Conservation (phyloP, 1,139 yeast genomes). For the Geotrichum klebahnii region DNA sequence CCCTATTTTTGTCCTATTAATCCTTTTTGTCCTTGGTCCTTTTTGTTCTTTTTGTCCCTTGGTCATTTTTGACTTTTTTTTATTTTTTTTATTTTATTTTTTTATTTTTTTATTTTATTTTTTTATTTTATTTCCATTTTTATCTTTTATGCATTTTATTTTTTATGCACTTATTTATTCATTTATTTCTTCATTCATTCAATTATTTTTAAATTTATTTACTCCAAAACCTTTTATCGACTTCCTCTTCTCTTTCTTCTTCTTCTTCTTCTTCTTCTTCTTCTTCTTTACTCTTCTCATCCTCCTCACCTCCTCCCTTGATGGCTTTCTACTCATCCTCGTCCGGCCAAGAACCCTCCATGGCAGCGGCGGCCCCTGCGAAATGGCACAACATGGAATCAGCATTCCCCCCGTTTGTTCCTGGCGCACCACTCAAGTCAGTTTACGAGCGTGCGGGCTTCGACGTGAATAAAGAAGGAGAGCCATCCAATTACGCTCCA, state of each 20-base stretch:
- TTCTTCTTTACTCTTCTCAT: neutral
- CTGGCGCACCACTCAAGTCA: slow-evolving; percentile 35
- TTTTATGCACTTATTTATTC: neutral
- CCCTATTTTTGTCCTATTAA: too few species aligned
- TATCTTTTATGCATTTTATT: neutral
- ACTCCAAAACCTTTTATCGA: neutral
- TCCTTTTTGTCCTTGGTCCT: too few species aligned
- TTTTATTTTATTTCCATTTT: neutral
- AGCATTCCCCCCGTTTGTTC: slow-evolving; percentile 40
- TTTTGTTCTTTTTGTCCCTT: too few species aligned
- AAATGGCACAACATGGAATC: slow-evolving; percentile 33
- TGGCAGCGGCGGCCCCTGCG: neutral
- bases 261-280: neutral
- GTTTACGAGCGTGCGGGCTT: slow-evolving; percentile 45
- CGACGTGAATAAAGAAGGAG: slow-evolving; percentile 32
- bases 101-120: neutral
- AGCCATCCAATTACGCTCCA: neutral
- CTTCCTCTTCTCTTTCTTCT: neutral
- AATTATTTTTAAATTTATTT: too few species aligned
- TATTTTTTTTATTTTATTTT: neutral
- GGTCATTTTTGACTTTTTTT: neutral
- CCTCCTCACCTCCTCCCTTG: neutral
- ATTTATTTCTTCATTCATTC: too few species aligned
- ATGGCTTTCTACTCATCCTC: neutral
- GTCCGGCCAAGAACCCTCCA: neutral